Evolutionary conservation across 176 grass and related monocot genomes (phyloP), one percentile per base, ranked within the genome.

Genomic region (Microstegium vimineum): DNA sequence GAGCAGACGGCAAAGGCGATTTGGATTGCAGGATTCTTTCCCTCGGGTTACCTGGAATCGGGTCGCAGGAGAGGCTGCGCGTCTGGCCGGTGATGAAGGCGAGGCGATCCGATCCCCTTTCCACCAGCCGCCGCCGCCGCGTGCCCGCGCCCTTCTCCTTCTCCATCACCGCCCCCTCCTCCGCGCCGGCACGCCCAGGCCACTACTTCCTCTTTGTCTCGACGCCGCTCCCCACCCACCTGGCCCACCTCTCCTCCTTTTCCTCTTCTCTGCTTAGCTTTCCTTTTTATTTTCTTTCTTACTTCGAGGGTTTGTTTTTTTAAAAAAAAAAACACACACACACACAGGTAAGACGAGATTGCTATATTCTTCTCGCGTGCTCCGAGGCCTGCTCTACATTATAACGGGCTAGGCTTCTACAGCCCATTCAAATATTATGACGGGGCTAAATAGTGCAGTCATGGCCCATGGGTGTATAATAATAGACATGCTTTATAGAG

Each of bases 71-170:
- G 31, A 83, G 52, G 86, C 38, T 76, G 62, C 43, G 63, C 30
- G 62, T 66, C 77, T 93, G 74, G 23, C 89, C 89, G 57, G 93
- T 90, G 73, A 99, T 95, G 73, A 95, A 84, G 78, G 90, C 85
- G 41, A 99, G 85, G 77, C 87, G 93, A 84, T 99, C 87, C 6
- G 91, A 85, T 85, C 96, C 93, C 61, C 96, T 91, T 80, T 95
- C 89, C 72, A 95, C 72, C 74, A 99, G 92, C 84, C 84, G 83
- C 16, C 89, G 73, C 56, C 91, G 88, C 18, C 96, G 86, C 56
- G 77, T 84, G 71, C 57, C 84, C 56, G 90, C 75, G 30, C 77
- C 85, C 69, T 84, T 82, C 77, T 91, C 85, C 69, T 84, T 82
- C 77, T 91, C 87, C 89, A 90, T 95, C 8, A 35, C 77, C 8